Conservation (phyloP, 306 rosid species). For the Neltuma alba region DNA sequence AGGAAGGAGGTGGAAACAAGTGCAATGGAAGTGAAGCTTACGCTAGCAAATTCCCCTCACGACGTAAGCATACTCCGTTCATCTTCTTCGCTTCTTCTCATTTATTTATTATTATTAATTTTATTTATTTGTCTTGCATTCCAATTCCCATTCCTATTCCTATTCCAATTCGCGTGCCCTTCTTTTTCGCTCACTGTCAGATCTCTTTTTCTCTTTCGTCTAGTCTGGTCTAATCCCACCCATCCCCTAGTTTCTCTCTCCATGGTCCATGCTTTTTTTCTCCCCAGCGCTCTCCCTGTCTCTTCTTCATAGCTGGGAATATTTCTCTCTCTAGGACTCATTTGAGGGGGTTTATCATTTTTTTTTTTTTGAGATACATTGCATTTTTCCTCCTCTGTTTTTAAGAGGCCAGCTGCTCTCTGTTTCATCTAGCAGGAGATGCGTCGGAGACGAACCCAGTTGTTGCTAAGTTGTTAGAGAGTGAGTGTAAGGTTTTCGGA, state of each 20-base stretch:
- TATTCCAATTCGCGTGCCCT: slow-evolving; percentile 56
- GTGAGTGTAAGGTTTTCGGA: slow-evolving; percentile 34
- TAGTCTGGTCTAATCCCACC: slow-evolving; percentile 44
- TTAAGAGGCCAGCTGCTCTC: slow-evolving; percentile 25
- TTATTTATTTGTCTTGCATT: neutral
- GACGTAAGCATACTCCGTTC: slow-evolving; percentile 28
- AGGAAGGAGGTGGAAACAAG: neutral
- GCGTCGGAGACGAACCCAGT: slow-evolving; percentile 42
- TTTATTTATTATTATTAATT: neutral
- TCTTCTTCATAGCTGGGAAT: slow-evolving; percentile 32
- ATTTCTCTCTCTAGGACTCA: slow-evolving; percentile 37
- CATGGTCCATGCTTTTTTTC: slow-evolving; percentile 36
- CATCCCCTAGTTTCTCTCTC: slow-evolving; percentile 29
- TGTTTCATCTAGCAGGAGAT: slow-evolving; percentile 45
- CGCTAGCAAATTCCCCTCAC: slow-evolving; percentile 34
- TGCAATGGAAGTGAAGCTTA: slow-evolving; percentile 15
- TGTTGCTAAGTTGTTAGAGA: slow-evolving; percentile 21
- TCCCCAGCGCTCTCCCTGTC: neutral
- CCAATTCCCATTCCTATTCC: neutral
- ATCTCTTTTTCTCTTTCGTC: slow-evolving; percentile 37
- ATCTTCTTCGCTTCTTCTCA: neutral
- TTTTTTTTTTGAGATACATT: too few species aligned
- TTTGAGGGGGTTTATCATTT: slow-evolving; percentile 1
- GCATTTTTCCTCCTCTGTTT: slow-evolving; percentile 9
- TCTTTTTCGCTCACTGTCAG: slow-evolving; percentile 42